Evolutionary conservation across 495 filamentous ascomycete genomes (phyloP).

Genomic region (Penicillium coprophilum): DNA sequence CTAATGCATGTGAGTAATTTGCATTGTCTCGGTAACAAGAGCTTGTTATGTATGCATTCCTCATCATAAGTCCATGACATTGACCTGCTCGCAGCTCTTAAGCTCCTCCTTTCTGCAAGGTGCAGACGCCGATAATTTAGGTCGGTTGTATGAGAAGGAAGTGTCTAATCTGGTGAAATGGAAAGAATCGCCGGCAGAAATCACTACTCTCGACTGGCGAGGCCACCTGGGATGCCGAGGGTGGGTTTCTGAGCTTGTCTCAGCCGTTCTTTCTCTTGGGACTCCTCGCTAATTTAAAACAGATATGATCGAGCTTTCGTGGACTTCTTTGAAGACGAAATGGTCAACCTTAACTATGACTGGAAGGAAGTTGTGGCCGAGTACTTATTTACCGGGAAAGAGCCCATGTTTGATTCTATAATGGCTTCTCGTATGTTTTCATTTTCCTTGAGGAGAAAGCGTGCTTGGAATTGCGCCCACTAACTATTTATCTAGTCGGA

Average conservation of each 20-base stretch:
- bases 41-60: neutral
- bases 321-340: slow-evolving; percentile 87
- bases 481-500: slow-evolving; percentile 55
- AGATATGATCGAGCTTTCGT: slow-evolving; percentile 87
- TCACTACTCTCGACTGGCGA: slow-evolving; percentile 80
- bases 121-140: slow-evolving; percentile 66
- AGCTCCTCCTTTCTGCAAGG: slow-evolving; percentile 83
- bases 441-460: neutral
- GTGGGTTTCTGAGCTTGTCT: slow-evolving; percentile 32
- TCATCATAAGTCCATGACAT: slow-evolving; percentile 15
- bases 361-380: slow-evolving; percentile 77
- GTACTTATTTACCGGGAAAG: slow-evolving; percentile 70
- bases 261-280: neutral
- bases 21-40: neutral
- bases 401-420: slow-evolving; percentile 77
- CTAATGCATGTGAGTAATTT: slow-evolving; percentile 65
- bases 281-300: slow-evolving; percentile 3
- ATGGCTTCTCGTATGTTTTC: slow-evolving; percentile 67
- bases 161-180: slow-evolving; percentile 72
- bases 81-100: slow-evolving; percentile 52
- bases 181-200: slow-evolving; percentile 79
- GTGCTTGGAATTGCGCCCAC: neutral
- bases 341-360: slow-evolving; percentile 74
- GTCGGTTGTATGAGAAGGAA: slow-evolving; percentile 76
- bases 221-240: slow-evolving; percentile 71